Conservation (phyloP, 2,329 filamentous ascomycete species). For the Stagonosporopsis chrysanthemi region DNA sequence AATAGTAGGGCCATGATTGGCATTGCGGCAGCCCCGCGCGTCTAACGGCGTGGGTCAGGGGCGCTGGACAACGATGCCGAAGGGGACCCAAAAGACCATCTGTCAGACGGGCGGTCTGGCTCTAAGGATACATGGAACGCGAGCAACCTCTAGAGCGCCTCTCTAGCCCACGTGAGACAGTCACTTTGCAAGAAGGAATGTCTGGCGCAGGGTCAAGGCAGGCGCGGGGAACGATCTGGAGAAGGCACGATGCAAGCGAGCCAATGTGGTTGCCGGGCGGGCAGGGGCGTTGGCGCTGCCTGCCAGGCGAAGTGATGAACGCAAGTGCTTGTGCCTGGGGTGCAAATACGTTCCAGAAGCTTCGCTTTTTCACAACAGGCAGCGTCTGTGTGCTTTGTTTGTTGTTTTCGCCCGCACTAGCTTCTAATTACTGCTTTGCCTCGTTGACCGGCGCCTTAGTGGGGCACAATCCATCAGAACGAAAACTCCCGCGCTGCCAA, state of each 20-base stretch:
- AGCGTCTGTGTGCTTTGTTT: conserved; percentile 20
- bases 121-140: not conserved
- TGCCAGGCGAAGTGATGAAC: conserved; percentile 7
- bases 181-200: conserved; percentile 9
- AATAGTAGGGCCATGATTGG: conserved; percentile 17
- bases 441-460: conserved; percentile 31
- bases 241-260: conserved; percentile 37
- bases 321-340: conserved; percentile 9
- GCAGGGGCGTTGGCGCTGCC: conserved; percentile 19
- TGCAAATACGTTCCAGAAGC: conserved; percentile 16
- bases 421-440: conserved; percentile 20
- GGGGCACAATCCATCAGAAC: conserved; percentile 42
- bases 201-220: conserved; percentile 22
- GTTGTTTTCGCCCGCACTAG: conserved; percentile 22
- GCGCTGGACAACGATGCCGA: conserved; percentile 5
- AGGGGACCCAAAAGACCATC: not conserved
- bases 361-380: conserved; percentile 6
- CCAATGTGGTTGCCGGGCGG: conserved; percentile 35
- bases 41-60: conserved; percentile 16
- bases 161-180: not conserved
- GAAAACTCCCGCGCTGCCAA: conserved; percentile 46
- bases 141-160: not conserved
- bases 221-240: conserved; percentile 30
- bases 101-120: not conserved
- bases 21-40: conserved; percentile 17